A percentile compares a stretch with the other conserved stretches of the same genome.
These are phyloP conservation scores for Phytopythium helicoides DNA, from an alignment of 352 stramenopile species.

Conservation along the genomic window DNA sequence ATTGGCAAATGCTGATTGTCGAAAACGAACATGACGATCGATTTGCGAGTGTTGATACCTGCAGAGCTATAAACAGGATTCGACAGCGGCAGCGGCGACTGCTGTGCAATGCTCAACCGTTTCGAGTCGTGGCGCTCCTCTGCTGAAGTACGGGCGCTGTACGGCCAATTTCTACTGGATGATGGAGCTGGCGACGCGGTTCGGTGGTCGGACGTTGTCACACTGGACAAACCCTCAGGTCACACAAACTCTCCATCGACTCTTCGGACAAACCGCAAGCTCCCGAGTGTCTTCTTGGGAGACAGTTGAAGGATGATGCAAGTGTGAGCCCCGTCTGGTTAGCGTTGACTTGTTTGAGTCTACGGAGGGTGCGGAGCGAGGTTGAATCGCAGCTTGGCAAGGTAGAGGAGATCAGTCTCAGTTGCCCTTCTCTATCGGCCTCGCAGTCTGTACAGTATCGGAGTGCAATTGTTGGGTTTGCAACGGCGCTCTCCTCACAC, in stretches of 20 bases:
- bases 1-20: conserved; percentile 74
- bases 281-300: conserved; percentile 43
- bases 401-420: conserved; percentile 80
- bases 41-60: conserved; percentile 41
- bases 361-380: conserved; percentile 70
- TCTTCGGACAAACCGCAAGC: conserved; percentile 45
- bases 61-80: conserved; percentile 41
- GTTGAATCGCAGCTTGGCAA: conserved; percentile 78
- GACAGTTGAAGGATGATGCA: conserved; percentile 21
- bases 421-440: conserved; percentile 36
- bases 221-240: conserved; percentile 50
- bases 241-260: conserved; percentile 27
- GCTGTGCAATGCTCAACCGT: conserved; percentile 56
- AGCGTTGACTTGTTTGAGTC: conserved; percentile 52
- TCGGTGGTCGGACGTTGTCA: neutral
- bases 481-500: conserved; percentile 32
- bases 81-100: conserved; percentile 48
- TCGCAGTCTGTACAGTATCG: conserved; percentile 72
- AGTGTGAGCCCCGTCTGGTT: conserved; percentile 45
- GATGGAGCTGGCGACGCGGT: neutral
- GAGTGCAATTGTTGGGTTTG: conserved; percentile 55
- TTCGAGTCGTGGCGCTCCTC: conserved; percentile 59
- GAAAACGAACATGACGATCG: conserved; percentile 58
- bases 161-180: conserved; percentile 41
- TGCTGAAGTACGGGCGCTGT: conserved; percentile 32